Base-by-base conservation (phyloP, 495 filamentous ascomycete species). In the Lophium mytilinum region DNA sequence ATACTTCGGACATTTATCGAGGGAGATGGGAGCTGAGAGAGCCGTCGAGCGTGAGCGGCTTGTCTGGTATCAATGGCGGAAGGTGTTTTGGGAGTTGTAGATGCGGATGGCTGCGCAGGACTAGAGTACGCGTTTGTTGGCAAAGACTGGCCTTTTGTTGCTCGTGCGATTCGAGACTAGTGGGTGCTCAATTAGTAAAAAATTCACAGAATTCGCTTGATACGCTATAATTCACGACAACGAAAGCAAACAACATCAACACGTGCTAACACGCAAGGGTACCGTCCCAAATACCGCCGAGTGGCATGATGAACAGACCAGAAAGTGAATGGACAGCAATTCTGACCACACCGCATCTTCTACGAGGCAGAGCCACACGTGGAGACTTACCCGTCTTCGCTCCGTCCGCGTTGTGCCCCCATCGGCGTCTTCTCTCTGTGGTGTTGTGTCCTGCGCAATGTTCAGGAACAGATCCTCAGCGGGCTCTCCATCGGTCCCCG, bases 401-500 rank as follows among this genome's bases (percentile, higher is more conserved):
- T 64, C 61, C 33, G 56, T 49, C 12, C 55, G 71, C 53, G 77
- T 70, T 56, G 76, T 75, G 30, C 75, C 73, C 12, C 74, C 71
- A 18, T 71, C 73, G n/a, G 72, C 60, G 34, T 70, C 72, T 47
- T 79, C 73, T 53, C 73, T 74, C 56, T 72, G 71, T 30, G 64
- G 68, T 12, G 73, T 77, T 12, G 73, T 77, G 58, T 82, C 80
- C 54, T 76, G 76, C 11, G 83, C 83, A 55, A 86, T 79, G 56
- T 83, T 79, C 51, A 86, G 65, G 64, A 86, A 86, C 19, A 86
- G 66, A 69, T 86, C 83, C 51, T 83, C 83, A 53, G 73, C 52
- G 14, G 46, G 54, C 45, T 60, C 58, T n/a, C 39, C 53, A 6
- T 58, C 58, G 10, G 42, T 47, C 42, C 50, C 36, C 12, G 48